Conservation (phyloP, 768 basidiomycete genomes). For the Russula virescens region DNA sequence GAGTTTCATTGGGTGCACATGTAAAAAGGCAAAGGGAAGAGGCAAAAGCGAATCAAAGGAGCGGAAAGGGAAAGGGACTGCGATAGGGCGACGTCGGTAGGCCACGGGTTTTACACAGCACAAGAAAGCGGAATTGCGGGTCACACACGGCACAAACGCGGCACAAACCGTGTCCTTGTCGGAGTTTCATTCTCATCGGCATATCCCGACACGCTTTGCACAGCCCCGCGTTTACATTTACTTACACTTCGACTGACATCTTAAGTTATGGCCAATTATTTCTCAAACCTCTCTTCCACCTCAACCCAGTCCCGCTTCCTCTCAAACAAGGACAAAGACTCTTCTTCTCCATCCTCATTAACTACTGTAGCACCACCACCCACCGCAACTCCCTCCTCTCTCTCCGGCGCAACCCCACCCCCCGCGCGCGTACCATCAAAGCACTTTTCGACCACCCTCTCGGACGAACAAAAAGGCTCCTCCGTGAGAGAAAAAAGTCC, state of each 20-base stretch:
- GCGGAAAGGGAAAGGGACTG: background rate
- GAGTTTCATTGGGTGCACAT: constrained; percentile 55
- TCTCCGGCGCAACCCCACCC: background rate
- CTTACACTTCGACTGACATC: no score
- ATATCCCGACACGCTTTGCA: background rate
- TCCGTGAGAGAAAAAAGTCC: constrained; percentile 39
- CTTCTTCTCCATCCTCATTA: constrained; percentile 23
- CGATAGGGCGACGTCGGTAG: background rate
- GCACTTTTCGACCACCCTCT: constrained; percentile 63
- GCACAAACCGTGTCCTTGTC: background rate
- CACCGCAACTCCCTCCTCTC: constrained; percentile 20
- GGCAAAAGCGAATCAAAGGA: constrained; percentile 1
- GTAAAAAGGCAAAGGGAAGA: background rate
- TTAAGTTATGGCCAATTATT: constrained; percentile 59
- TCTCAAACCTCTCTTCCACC: constrained; percentile 74
- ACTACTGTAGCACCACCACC: constrained; percentile 19
- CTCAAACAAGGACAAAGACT: constrained; percentile 37
- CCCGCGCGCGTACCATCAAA: constrained; percentile 57
- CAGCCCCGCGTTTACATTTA: no score
- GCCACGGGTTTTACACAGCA: no score
- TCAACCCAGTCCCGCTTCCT: constrained; percentile 59
- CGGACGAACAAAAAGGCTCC: constrained; percentile 39
- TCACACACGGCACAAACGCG: no score
- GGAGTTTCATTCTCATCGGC: background rate
- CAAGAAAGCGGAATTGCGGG: no score